Evolutionary conservation across 495 filamentous ascomycete genomes (phyloP).

Genomic region (Symbiotaphrina buchneri): DNA sequence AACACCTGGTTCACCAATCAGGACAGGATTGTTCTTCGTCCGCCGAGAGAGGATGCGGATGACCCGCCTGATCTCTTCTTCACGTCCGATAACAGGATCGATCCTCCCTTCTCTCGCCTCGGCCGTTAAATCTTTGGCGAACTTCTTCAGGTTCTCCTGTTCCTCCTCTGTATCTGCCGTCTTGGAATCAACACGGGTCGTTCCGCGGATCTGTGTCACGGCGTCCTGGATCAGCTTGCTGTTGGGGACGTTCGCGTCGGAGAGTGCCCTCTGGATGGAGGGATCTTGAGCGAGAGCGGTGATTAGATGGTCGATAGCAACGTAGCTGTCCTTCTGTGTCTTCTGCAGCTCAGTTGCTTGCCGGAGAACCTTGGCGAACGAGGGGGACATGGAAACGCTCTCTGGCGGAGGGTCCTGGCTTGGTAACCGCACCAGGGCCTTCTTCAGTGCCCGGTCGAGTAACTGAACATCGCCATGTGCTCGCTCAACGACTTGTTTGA

Average conservation of each 20-base stretch:
- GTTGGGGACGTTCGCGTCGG: slow-evolving; percentile 81
- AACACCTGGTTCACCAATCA: slow-evolving; percentile 92
- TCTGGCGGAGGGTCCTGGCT: slow-evolving; percentile 92
- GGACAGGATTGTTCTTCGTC: slow-evolving; percentile 96
- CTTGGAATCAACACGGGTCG: slow-evolving; percentile 77
- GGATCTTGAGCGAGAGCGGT: slow-evolving; percentile 58
- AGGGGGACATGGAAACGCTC: slow-evolving; percentile 52
- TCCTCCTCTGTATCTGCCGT: slow-evolving; percentile 80
- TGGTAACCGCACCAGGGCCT: slow-evolving; percentile 68
- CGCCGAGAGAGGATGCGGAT: slow-evolving; percentile 80
- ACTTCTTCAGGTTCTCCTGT: slow-evolving; percentile 87
- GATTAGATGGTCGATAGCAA: slow-evolving; percentile 88
- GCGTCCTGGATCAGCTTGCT: slow-evolving; percentile 73
- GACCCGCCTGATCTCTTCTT: slow-evolving; percentile 89
- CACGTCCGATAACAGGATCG: slow-evolving; percentile 90
- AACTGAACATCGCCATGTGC: slow-evolving; percentile 81
- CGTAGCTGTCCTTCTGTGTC: slow-evolving; percentile 84
- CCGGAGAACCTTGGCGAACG: slow-evolving; percentile 59
- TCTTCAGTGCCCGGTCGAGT: slow-evolving; percentile 76
- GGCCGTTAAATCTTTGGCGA: slow-evolving; percentile 91
- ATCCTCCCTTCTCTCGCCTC: slow-evolving; percentile 93
- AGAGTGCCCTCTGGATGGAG: slow-evolving; percentile 44
- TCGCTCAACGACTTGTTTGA: slow-evolving; percentile 82
- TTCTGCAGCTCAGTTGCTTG: slow-evolving; percentile 78
- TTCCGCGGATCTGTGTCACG: slow-evolving; percentile 74